Percentiles rank a stretch among this genome's conserved stretches.
phyloP scores from a whole-genome alignment of 2,329 filamentous ascomycete genomes.

The Calonectria fujianensis region DNA sequence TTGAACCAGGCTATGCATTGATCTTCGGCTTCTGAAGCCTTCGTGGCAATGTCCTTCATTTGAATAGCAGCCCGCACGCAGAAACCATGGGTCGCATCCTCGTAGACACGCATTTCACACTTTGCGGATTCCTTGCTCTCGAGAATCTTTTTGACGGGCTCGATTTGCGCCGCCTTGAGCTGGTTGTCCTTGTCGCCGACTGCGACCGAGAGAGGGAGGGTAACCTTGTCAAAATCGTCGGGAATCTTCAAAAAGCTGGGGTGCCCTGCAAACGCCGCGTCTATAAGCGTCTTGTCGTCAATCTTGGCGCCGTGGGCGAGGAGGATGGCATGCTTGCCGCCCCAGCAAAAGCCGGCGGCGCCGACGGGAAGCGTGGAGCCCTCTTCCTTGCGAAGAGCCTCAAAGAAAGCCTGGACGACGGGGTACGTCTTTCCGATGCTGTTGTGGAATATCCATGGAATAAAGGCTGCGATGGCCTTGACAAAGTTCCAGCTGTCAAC shows the following conservation, averaged over 20 bases:
- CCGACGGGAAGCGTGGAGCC: conserved; percentile 63
- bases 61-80: conserved; percentile 58
- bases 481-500: conserved; percentile 52
- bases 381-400: conserved; percentile 59
- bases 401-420: conserved; percentile 61
- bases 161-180: conserved; percentile 59
- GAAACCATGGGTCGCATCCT: conserved; percentile 65
- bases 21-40: conserved; percentile 58
- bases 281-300: conserved; percentile 64
- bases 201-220: conserved; percentile 67
- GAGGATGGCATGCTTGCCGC: conserved; percentile 72
- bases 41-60: conserved; percentile 50
- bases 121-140: conserved; percentile 58
- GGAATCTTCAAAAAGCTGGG: conserved; percentile 69
- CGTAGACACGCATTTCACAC: conserved; percentile 62
- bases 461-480: conserved; percentile 50
- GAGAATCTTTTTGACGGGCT: conserved; percentile 59
- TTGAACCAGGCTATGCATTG: conserved; percentile 61
- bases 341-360: conserved; percentile 79
- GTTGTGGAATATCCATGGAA: conserved; percentile 59
- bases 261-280: conserved; percentile 72
- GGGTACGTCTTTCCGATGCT: conserved; percentile 58
- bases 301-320: conserved; percentile 63
- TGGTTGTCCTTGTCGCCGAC: conserved; percentile 67
- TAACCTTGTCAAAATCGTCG: conserved; percentile 67